Evolutionary conservation across 495 filamentous ascomycete species (phyloP), one percentile per base, ranked within the genome.

Genomic region (Acidomyces sp.): DNA sequence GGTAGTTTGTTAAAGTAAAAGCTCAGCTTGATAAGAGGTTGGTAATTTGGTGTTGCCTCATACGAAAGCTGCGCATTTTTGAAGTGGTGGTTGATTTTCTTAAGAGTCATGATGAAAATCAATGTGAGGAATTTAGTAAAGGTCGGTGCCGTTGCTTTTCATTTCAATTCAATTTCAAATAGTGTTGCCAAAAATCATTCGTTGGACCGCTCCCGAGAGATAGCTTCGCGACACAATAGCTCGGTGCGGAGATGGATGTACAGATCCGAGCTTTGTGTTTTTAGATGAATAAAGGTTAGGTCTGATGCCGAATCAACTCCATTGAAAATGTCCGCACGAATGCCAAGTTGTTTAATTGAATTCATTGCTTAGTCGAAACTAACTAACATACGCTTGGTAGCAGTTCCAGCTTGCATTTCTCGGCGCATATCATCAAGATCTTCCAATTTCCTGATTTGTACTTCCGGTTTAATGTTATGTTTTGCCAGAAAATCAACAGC

Each of bases 401-500:
- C 55, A 21, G 45, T 55, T n/a, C 55, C 55, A 15, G 35, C 39
- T 23, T 43, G 37, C 55, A 58, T 58, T 25, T 55, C 51, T 1
- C 27, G 47, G 12, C 62, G 42, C 55, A 60, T 62, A 3, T 43
- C 36, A 15, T 54, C 46, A 20, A 63, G 31, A 34, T 62, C 59
- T 11, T 63, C 57, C 6, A 62, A 43, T 36, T 53, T 55, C 18
- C 46, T 46, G 34, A 51, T 53, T 23, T 62, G 60, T 20, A 63
- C 57, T 23, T 52, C 55, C 3, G 58, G 57, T 37, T 46, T 36
- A 36, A 61, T 62, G 17, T 48, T 56, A 39, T 62, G 59, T 41
- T 63, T 60, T 12, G 47, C 60, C n/a, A 54, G 58, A 29, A 61
- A 61, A 10, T 54, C 58, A 17, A 60, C 51, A 0, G 59, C 60